Base-by-base conservation (phyloP, 306 rosid species). In the Purshia tridentata region DNA sequence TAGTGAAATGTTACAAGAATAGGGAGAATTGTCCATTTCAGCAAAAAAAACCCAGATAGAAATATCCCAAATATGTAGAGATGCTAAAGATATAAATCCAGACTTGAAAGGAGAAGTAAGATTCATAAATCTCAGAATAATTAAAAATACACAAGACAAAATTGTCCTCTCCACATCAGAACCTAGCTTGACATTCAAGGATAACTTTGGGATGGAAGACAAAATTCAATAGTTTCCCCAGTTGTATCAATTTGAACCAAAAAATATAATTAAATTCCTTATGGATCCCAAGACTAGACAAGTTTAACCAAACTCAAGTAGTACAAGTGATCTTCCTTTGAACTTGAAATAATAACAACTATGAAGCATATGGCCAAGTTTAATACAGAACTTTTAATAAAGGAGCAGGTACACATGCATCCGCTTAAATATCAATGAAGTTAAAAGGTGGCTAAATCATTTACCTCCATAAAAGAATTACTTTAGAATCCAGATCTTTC, bases 391-490 rank as follows among this genome's bases (percentile, higher is more conserved):
- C 10, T 7, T 16, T 16, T 12, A 40, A 41, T 41, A 37, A 7
- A 4, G 45, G 10, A 60, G 47, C 47, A 44, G 47, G 52, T 48
- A 12, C 37, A 14, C 29, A 59, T 13, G 65, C 44, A 37, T 59
- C 18, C 44, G 44, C 65, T 59, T 11, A 59, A 59, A 63, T 41
- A 12, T 3, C 3, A 46, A 57, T 8, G 29, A 15, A 65, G 44
- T 5, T 16, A 41, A 13, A 48, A 72, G 11, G 67, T 39, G 35
- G 52, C 63, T n/a, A 40, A 67, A 57, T 71, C 53, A 70, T 77
- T 51, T 70, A 94, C 99, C 99, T 94, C 99, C 99, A 94, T 67
- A 94, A 82, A 83, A 94, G 95, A 78, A 94, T 88, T 63, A 94
- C 99, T 87, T 89, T 91, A 5, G 96, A 84, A 84, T 91, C 96